Percentiles rank a stretch among this genome's conserved stretches.
These are phyloP conservation scores for Globisporangium iwayamae DNA, from an alignment of 352 stramenopile genomes.

Conservation along the genomic window DNA sequence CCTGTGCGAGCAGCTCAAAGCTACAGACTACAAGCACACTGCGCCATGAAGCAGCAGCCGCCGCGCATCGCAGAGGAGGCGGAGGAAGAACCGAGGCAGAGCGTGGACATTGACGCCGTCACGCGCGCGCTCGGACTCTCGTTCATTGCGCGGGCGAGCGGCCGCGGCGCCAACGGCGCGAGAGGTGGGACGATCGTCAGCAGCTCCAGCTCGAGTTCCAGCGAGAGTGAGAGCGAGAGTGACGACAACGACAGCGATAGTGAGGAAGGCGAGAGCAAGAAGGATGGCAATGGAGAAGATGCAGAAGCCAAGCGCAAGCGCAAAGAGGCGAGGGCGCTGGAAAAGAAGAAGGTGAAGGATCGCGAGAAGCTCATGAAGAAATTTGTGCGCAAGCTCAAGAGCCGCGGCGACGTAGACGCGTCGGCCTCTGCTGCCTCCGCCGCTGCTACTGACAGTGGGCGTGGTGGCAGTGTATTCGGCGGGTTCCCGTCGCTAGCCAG, in stretches of 20 bases:
- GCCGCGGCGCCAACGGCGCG: not conserved
- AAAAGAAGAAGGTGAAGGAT: not conserved
- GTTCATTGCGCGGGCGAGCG: constrained; percentile 2
- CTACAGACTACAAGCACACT: no score
- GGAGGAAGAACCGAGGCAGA: not conserved
- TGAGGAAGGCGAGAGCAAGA: not conserved
- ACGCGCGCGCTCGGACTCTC: constrained; percentile 18
- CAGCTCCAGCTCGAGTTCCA: constrained; percentile 8
- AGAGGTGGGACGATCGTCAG: not conserved
- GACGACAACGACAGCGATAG: not conserved
- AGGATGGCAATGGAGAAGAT: not conserved
- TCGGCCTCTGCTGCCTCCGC: not conserved
- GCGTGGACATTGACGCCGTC: constrained; percentile 17
- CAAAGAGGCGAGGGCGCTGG: not conserved
- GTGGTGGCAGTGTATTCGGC: not conserved
- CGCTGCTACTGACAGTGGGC: not conserved
- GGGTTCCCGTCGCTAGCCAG: constrained; percentile 20
- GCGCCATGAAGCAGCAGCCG: not conserved
- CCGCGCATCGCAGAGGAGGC: not conserved
- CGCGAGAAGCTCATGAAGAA: constrained; percentile 18
- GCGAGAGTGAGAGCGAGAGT: constrained; percentile 4
- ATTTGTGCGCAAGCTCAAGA: constrained; percentile 18
- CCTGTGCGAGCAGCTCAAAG: no score
- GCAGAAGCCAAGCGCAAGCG: constrained; percentile 3
- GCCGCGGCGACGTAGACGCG: constrained; percentile 14